Percentiles rank a stretch among this genome's conserved stretches.
These are phyloP conservation scores for Cetradonia linearis DNA, from an alignment of 495 filamentous ascomycete species.

Conservation along the genomic window DNA sequence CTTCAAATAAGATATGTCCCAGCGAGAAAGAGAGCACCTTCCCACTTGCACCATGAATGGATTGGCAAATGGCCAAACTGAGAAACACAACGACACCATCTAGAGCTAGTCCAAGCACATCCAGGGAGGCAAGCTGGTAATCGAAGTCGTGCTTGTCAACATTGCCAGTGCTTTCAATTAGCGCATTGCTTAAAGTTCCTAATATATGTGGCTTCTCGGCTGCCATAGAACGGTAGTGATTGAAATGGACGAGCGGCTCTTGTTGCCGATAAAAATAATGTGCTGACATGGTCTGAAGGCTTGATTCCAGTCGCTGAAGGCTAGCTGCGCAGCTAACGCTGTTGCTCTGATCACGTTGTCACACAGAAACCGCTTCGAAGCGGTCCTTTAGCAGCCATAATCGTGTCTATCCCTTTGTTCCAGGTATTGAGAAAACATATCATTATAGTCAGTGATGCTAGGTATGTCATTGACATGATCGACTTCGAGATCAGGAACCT, in stretches of 20 bases:
- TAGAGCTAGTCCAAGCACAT: neutral
- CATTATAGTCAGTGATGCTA: too few species aligned
- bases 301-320: neutral
- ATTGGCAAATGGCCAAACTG: neutral
- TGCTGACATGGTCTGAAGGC: neutral
- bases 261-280: neutral
- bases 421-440: too few species aligned
- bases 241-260: neutral
- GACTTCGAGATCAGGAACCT: neutral
- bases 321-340: neutral
- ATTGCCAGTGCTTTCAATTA: neutral
- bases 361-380: neutral
- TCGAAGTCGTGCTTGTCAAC: neutral
- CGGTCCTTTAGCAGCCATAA: neutral
- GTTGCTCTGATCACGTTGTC: neutral
- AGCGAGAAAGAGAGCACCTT: neutral
- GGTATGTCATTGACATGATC: too few species aligned
- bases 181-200: neutral
- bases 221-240: neutral
- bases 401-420: neutral
- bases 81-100: neutral
- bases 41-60: neutral
- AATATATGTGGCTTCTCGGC: neutral
- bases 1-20: neutral
- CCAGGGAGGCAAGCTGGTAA: neutral